Evolutionary conservation across 1,139 yeast species (phyloP), one percentile per base, ranked within the genome.

Genomic region (Taphrina betulina): DNA sequence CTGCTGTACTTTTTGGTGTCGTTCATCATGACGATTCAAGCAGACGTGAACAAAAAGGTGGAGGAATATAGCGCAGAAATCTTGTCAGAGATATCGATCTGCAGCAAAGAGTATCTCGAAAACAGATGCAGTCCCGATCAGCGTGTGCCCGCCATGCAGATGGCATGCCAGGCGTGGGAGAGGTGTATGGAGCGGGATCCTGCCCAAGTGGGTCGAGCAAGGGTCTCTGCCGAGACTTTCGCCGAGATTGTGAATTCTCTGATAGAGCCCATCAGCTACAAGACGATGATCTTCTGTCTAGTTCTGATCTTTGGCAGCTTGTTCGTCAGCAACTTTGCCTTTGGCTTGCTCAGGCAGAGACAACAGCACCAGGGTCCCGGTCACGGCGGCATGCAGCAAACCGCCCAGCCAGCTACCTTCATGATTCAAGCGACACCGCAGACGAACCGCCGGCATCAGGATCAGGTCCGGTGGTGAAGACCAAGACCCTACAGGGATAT

Each of bases 181-280:
- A 78, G 76, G 60, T 92, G 98, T 69, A 89, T 86, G 95, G 80
- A 82, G 63, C 75, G 88, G 60, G 95, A 90, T 64, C 95, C 96
- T 12, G 78, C 80, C 38, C 73, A 79, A 5, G 79, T 89, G n/a
- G 94, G 92, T 3, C 77, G 80, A 45, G 86, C 94, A 2, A 77
- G 79, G 63, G 79, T 89, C 28, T 79, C 89, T 0, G 95, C 95
- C 0, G 90, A 83, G 65, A 80, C 94, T 0, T 76, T 88, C 65
- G 95, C 94, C 1, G 92, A 84, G 60, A 83, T 87, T 20, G 74
- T 88, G 51, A 85, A 88, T 67, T 83, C 92, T 1, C 85, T 88
- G 63, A 72, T 87, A 37, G 78, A 77, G 58, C 89, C 89, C 1
- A 80, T 88, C 38, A 80, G 85, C 36, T 82, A 88, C 82, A 87